These are phyloP conservation scores for Hirschfeldia incana DNA, from an alignment of 345 rosid species.

Conservation along the genomic window DNA sequence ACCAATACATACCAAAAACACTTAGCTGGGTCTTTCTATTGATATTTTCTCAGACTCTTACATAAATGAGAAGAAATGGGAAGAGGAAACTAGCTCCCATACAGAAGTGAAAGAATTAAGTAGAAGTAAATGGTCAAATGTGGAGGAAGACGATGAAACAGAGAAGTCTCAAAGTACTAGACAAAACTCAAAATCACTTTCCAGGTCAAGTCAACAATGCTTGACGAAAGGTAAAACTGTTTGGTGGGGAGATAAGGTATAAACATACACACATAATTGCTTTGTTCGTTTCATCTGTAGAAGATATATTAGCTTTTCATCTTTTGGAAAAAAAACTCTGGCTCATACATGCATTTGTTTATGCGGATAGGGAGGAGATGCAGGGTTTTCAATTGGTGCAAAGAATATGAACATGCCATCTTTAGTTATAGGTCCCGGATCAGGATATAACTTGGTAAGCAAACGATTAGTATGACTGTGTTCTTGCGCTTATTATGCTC, in stretches of 20 bases:
- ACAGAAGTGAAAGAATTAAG: constrained; percentile 63
- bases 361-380: constrained; percentile 52
- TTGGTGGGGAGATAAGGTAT: constrained; percentile 90
- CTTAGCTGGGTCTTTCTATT: not conserved
- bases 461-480: not conserved
- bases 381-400: constrained; percentile 79
- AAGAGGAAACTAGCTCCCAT: constrained; percentile 49
- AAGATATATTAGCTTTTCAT: not conserved
- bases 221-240: constrained; percentile 65
- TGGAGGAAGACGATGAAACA: constrained; percentile 60
- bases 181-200: constrained; percentile 48
- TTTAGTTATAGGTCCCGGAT: constrained; percentile 84
- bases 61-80: constrained; percentile 48
- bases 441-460: constrained; percentile 89
- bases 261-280: not conserved
- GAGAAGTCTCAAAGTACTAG: constrained; percentile 41
- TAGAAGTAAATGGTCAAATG: constrained; percentile 86
- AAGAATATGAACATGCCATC: constrained; percentile 59
- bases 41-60: constrained; percentile 36
- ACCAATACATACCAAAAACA: not conserved
- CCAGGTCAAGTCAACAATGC: constrained; percentile 54
- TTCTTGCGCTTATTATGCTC: not conserved
- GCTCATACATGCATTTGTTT: not conserved
- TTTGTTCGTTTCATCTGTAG: not conserved
- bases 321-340: not conserved